Conservation (phyloP, 192 early-diverging fungal species). For the Chytriomyces sp. region DNA sequence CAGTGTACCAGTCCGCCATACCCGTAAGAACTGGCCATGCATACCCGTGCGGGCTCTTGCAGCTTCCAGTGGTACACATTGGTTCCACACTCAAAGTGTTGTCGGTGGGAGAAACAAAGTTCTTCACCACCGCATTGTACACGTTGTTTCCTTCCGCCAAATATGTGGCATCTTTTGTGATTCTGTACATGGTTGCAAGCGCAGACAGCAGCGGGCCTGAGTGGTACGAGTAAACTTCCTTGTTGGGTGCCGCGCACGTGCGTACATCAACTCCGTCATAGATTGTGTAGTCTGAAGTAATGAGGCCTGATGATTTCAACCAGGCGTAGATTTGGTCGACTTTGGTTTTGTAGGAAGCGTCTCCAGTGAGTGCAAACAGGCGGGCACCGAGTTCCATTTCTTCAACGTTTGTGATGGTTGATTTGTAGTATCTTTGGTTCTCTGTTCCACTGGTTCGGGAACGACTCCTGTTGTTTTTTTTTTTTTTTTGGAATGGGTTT, state of each 20-base stretch:
- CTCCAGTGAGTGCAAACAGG: slow-evolving; percentile 6
- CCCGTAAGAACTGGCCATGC: slow-evolving; percentile 28
- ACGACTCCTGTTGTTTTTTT: background rate
- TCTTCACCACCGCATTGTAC: background rate
- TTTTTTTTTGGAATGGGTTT: too few species aligned
- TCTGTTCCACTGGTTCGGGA: background rate
- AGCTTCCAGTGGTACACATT: background rate
- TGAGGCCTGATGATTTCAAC: slow-evolving; percentile 7
- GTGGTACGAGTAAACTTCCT: slow-evolving; percentile 28
- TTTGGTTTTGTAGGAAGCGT: background rate
- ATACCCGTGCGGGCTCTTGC: slow-evolving; percentile 30
- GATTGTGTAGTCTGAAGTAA: slow-evolving; percentile 1
- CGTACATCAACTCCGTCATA: slow-evolving; percentile 14
- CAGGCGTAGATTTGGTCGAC: slow-evolving; percentile 24
- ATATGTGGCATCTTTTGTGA: slow-evolving; percentile 23
- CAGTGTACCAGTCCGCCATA: slow-evolving; percentile 21
- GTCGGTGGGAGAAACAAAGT: background rate
- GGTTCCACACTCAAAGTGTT: background rate
- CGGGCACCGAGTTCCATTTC: slow-evolving; percentile 25
- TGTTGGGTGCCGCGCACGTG: background rate
- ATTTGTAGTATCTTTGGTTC: background rate
- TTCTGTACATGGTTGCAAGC: slow-evolving; percentile 15
- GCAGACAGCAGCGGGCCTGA: slow-evolving; percentile 21
- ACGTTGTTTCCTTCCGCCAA: slow-evolving; percentile 14
- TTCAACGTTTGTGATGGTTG: slow-evolving; percentile 27